These are phyloP conservation scores for Schoenoplectus triqueter DNA, from an alignment of 202 grass and related monocot genomes.

Conservation along the genomic window DNA sequence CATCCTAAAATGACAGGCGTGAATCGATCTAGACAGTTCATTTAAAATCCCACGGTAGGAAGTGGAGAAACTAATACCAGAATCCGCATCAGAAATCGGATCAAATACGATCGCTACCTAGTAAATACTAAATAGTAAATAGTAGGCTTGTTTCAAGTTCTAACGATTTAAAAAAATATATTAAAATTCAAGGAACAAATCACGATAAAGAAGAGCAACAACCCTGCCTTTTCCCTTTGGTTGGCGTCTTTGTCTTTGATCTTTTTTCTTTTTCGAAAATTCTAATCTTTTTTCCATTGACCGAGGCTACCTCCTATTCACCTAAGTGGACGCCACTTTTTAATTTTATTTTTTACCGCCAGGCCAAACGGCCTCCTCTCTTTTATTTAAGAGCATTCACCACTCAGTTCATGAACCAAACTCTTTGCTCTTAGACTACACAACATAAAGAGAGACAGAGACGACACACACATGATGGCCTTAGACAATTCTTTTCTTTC, in stretches of 20 bases:
- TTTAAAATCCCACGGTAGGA: neutral
- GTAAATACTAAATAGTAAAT: neutral
- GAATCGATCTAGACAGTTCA: too few relatives aligned
- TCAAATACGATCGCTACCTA: neutral
- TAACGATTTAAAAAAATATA: too few relatives aligned
- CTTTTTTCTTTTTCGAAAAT: slow-evolving; percentile 38
- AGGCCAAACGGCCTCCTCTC: neutral
- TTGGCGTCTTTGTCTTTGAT: slow-evolving; percentile 32
- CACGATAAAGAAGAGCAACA: slow-evolving; percentile 36
- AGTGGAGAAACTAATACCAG: neutral
- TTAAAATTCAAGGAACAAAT: slow-evolving; percentile 23
- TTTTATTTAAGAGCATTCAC: slow-evolving; percentile 33
- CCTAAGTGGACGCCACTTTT: neutral
- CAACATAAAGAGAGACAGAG: neutral
- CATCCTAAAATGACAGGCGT: too few relatives aligned
- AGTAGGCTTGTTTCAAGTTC: too few relatives aligned
- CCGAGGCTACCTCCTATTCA: slow-evolving; percentile 23
- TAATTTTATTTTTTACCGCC: slow-evolving; percentile 26
- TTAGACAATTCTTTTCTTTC: slow-evolving; percentile 33
- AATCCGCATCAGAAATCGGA: neutral
- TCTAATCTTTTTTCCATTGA: slow-evolving; percentile 27
- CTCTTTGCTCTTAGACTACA: neutral
- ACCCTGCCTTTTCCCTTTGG: slow-evolving; percentile 21
- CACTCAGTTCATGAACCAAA: neutral
- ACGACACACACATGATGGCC: slow-evolving; percentile 23